A percentile compares a stretch with the other conserved stretches of the same genome.
Conservation (phyloP, 345 rosid species). For the Mangifera indica region DNA sequence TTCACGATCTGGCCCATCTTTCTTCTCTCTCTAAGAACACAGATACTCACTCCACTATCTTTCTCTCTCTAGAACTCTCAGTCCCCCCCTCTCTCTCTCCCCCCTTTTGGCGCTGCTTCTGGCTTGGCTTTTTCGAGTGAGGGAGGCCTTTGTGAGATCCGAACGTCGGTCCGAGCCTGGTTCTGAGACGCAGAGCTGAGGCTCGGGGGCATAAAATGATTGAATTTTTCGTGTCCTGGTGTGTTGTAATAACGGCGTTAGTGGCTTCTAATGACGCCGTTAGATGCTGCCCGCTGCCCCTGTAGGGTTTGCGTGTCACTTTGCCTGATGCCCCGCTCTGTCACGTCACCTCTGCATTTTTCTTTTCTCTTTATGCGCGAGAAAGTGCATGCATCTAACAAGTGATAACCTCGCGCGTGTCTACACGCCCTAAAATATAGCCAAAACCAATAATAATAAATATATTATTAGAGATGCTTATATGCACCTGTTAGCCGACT, state of each 20-base stretch:
- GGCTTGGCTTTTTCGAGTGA: constrained; percentile 35
- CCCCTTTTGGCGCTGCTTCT: constrained; percentile 26
- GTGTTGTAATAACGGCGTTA: constrained; percentile 29
- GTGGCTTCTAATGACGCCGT: constrained; percentile 39
- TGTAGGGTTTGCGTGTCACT: constrained; percentile 19
- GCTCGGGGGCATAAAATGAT: constrained; percentile 41
- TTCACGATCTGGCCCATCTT: constrained; percentile 88
- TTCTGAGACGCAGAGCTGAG: constrained; percentile 12
- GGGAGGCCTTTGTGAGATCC: constrained; percentile 26
- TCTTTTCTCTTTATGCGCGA: too few relatives aligned
- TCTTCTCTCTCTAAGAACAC: constrained; percentile 15
- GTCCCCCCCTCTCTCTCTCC: constrained; percentile 22
- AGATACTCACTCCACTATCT: constrained; percentile 17
- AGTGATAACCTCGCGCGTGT: constrained; percentile 1
- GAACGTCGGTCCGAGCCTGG: constrained; percentile 45
- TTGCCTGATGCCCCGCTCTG: constrained; percentile 21
- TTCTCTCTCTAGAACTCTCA: constrained; percentile 41
- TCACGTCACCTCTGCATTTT: constrained; percentile 24
- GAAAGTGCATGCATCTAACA: neutral
- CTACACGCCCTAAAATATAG: neutral
- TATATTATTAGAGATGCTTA: too few relatives aligned
- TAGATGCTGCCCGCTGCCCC: constrained; percentile 55
- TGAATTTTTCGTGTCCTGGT: constrained; percentile 20
- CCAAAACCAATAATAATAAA: too few relatives aligned
- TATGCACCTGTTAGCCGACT: too few relatives aligned